Evolutionary conservation across 1,284 basidiomycete species (phyloP), one percentile per base, ranked within the genome.

Genomic region (Laetiporus sulphureus): DNA sequence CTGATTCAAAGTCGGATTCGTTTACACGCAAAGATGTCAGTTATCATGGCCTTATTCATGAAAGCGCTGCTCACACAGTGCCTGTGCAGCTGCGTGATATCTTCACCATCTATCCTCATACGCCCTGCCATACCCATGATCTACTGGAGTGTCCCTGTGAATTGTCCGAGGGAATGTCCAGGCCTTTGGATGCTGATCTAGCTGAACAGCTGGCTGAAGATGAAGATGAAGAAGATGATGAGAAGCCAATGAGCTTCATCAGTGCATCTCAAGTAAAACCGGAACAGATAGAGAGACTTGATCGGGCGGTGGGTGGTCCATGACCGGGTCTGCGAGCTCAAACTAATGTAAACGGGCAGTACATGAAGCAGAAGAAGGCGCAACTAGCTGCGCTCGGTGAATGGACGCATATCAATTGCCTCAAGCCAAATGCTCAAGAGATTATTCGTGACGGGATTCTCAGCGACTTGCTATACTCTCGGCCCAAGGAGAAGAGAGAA

Each of bases 51-150:
- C 20, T 31, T n/a, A 23, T n/a, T 7, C 10, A 8, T 20, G 12
- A 22, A 11, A 10, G 22, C 15, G 15, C 18, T 12, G 12, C 22
- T 10, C 13, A 11, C 11, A 20, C 18, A 36, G 12, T 36, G 22
- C 6, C 22, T 11, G 25, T 7, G 25, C 48, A 91, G 84, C 74
- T 96, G 20, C 79, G 82, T 36, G 91, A 94, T 57, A 90, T 99
- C 50, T 99, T 99, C 64, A 84, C 82, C 6, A 68, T 97, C 29
- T 82, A 95, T 61, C 67, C 75, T 0, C 69, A 83, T 40, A 95
- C 93, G 0, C 64, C 73, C 2, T 97, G 92, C 64, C 86, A 94
- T 45, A 98, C 95, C 2, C 96, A 96, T 53, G 91, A 94, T 54
- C 71, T 93, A 13, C 67, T 94, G 12, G 79, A 77, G 40, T 94